These are phyloP conservation scores for Tubosaeta brunneosetosa DNA, from an alignment of 768 basidiomycete genomes.

Conservation along the genomic window DNA sequence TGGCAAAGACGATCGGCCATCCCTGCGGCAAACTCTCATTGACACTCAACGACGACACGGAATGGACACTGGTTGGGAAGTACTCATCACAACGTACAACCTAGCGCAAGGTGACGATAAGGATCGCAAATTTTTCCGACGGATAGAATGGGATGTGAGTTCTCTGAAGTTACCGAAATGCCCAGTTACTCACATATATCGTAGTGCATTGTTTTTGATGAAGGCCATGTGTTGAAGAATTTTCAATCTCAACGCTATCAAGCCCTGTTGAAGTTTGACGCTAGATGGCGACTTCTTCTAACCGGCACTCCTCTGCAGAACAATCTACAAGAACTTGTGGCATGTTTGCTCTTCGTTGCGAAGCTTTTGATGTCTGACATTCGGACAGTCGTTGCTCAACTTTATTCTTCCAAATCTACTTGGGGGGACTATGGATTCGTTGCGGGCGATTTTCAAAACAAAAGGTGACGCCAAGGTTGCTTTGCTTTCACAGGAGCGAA, in stretches of 20 bases:
- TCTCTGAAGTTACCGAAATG: neutral
- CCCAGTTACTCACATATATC: neutral
- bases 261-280: conserved; percentile 77
- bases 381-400: conserved; percentile 83
- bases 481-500: conserved; percentile 86
- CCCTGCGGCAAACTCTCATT: conserved; percentile 66
- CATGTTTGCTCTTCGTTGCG: conserved; percentile 35
- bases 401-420: conserved; percentile 95
- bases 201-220: conserved; percentile 92
- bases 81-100: conserved; percentile 94
- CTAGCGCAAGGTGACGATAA: conserved; percentile 81
- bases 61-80: conserved; percentile 73
- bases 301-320: conserved; percentile 96
- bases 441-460: conserved; percentile 95
- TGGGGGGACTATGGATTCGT: conserved; percentile 63
- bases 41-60: conserved; percentile 50
- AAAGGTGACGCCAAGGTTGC: conserved; percentile 89
- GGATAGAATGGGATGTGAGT: conserved; percentile 88
- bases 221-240: conserved; percentile 96
- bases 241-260: conserved; percentile 96
- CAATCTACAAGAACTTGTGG: conserved; percentile 85
- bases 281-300: conserved; percentile 85
- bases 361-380: conserved; percentile 8
- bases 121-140: conserved; percentile 91
- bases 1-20: conserved; percentile 77